Conservation (phyloP, 2,329 filamentous ascomycete genomes). For the Thelonectria discophora region DNA sequence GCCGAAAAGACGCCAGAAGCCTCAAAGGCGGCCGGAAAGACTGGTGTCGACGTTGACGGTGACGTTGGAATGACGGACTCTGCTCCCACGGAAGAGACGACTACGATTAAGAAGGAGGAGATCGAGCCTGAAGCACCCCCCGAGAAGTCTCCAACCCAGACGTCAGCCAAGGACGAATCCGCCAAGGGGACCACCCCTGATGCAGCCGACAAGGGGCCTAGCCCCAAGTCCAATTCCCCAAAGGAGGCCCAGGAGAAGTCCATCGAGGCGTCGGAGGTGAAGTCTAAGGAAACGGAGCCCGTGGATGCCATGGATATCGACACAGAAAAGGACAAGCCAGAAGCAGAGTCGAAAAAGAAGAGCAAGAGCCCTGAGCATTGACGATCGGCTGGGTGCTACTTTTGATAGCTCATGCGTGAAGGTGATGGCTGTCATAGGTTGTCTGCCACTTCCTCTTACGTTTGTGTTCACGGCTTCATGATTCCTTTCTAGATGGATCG, state of each 20-base stretch:
- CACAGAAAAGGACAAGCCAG: constrained; percentile 42
- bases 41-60: constrained; percentile 56
- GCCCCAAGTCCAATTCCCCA: constrained; percentile 28
- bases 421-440: constrained; percentile 28
- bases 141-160: constrained; percentile 29
- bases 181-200: constrained; percentile 23
- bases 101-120: constrained; percentile 39
- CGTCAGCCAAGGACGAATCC: constrained; percentile 31
- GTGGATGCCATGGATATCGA: constrained; percentile 49
- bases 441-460: constrained; percentile 20
- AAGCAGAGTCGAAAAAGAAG: constrained; percentile 39
- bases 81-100: constrained; percentile 36
- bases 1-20: constrained; percentile 33
- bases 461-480: constrained; percentile 1
- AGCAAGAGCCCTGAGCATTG: constrained; percentile 41
- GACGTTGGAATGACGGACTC: constrained; percentile 61
- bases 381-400: constrained; percentile 8
- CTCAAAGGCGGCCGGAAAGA: constrained; percentile 31
- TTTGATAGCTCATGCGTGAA: constrained; percentile 22
- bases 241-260: constrained; percentile 36
- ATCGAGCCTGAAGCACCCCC: constrained; percentile 33
- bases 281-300: constrained; percentile 34
- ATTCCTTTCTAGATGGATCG: constrained; percentile 13
- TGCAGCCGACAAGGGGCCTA: constrained; percentile 26
- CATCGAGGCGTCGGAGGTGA: constrained; percentile 22